Percentiles rank a stretch among this genome's conserved stretches.
Conservation (phyloP, 1,139 yeast species). For the Hemisphaericaspora subhashii region DNA sequence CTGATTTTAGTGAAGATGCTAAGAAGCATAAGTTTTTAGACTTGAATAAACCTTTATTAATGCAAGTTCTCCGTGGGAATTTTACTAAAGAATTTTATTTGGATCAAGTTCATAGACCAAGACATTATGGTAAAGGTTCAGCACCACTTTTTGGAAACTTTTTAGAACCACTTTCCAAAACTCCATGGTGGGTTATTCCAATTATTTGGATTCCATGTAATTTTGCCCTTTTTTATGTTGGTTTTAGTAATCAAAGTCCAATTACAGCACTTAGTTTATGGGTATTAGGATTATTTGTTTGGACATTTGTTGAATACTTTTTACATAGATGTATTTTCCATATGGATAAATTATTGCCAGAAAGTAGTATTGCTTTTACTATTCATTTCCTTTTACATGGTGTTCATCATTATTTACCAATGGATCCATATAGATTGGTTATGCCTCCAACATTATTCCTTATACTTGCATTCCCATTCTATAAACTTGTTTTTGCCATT, state of each 20-base stretch:
- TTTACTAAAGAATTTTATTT: constrained; percentile 87
- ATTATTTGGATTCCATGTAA: constrained; percentile 83
- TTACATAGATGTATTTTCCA: constrained; percentile 93
- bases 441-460: constrained; percentile 89
- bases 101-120: constrained; percentile 95
- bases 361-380: constrained; percentile 70
- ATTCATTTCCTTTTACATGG: constrained; percentile 92
- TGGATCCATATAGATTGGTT: constrained; percentile 91
- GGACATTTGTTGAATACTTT: constrained; percentile 89
- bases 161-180: constrained; percentile 47
- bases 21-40: constrained; percentile 84
- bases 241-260: constrained; percentile 36
- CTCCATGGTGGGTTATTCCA: constrained; percentile 77
- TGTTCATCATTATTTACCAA: constrained; percentile 94
- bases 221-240: constrained; percentile 44
- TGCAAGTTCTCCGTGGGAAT: constrained; percentile 72
- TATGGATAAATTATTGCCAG: constrained; percentile 82
- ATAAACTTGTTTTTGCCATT: constrained; percentile 35
- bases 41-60: constrained; percentile 72
- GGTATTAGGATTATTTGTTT: constrained; percentile 71
- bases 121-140: constrained; percentile 80
- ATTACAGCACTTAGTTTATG: constrained; percentile 44
- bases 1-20: constrained; percentile 73
- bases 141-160: constrained; percentile 68
- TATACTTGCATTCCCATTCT: constrained; percentile 45